Conservation (phyloP, 768 basidiomycete genomes). For the Suillus hirtellus region DNA sequence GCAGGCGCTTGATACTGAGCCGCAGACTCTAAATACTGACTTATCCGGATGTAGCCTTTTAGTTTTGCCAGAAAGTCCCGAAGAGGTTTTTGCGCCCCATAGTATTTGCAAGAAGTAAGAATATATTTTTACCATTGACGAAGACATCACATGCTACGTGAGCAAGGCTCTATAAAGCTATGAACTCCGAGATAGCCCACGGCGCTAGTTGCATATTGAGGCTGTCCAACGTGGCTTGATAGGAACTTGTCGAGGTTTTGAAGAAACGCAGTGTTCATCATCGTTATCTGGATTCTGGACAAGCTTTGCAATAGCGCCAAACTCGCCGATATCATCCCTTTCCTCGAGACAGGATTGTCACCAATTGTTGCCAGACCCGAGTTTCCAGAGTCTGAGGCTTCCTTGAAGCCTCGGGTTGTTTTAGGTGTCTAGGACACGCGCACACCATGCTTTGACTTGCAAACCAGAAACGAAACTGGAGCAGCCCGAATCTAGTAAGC, state of each 20-base stretch:
- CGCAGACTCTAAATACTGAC: not conserved
- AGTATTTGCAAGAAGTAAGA: not conserved
- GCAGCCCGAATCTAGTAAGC: too few species aligned
- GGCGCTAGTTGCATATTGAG: conserved; percentile 31
- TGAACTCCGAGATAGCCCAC: conserved; percentile 32
- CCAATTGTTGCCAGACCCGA: too few species aligned
- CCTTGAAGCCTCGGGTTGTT: too few species aligned
- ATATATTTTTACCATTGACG: not conserved
- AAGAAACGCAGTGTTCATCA: not conserved
- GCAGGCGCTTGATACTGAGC: not conserved
- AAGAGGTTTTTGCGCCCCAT: not conserved
- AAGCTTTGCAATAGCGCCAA: not conserved
- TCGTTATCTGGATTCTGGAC: not conserved
- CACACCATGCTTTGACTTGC: too few species aligned
- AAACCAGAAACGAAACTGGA: too few species aligned
- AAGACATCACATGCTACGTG: conserved; percentile 6
- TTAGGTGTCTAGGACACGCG: too few species aligned
- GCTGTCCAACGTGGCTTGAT: conserved; percentile 24
- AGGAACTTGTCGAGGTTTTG: conserved; percentile 1
- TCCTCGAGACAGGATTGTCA: not conserved
- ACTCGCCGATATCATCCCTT: not conserved
- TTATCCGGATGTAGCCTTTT: not conserved
- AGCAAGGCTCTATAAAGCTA: not conserved
- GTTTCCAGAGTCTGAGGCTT: not conserved
- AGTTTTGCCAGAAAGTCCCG: not conserved